Percentiles rank a stretch among this genome's conserved stretches.
These are phyloP conservation scores for Solanum commersonii DNA, from an alignment of 257 asterid genomes.

Conservation along the genomic window DNA sequence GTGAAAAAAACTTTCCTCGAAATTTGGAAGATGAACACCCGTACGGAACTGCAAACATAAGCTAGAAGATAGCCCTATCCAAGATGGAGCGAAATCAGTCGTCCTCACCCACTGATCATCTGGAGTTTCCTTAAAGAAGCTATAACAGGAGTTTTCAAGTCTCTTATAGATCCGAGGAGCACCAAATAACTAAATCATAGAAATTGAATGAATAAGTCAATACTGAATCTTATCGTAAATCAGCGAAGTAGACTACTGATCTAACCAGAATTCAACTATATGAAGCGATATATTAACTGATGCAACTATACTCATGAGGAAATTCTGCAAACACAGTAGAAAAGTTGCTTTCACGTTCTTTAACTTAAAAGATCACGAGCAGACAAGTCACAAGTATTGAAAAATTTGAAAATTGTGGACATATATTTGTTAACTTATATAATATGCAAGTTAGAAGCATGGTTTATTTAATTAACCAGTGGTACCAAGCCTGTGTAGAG, in stretches of 20 bases:
- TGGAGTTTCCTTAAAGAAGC: constrained; percentile 32
- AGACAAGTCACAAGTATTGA: neutral
- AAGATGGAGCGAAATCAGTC: constrained; percentile 52
- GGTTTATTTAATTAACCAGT: neutral
- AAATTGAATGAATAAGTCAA: neutral
- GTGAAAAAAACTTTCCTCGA: constrained; percentile 39
- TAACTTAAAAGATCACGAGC: neutral
- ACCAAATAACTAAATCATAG: constrained; percentile 48
- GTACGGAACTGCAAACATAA: constrained; percentile 57
- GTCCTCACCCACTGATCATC: constrained; percentile 93
- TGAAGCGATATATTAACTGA: neutral
- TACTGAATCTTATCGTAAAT: neutral
- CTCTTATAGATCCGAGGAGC: constrained; percentile 73
- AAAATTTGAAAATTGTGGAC: neutral
- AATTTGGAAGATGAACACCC: constrained; percentile 46
- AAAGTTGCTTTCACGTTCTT: neutral
- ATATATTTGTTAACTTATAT: neutral
- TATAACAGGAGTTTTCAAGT: constrained; percentile 10
- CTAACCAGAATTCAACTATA: neutral
- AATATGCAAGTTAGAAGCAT: neutral
- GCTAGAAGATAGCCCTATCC: constrained; percentile 81
- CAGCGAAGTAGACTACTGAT: neutral
- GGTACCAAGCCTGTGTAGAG: neutral
- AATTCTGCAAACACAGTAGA: neutral
- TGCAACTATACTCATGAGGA: neutral